Conservation (phyloP, 371 early-diverging fungal species). For the Mortierella sp. region DNA sequence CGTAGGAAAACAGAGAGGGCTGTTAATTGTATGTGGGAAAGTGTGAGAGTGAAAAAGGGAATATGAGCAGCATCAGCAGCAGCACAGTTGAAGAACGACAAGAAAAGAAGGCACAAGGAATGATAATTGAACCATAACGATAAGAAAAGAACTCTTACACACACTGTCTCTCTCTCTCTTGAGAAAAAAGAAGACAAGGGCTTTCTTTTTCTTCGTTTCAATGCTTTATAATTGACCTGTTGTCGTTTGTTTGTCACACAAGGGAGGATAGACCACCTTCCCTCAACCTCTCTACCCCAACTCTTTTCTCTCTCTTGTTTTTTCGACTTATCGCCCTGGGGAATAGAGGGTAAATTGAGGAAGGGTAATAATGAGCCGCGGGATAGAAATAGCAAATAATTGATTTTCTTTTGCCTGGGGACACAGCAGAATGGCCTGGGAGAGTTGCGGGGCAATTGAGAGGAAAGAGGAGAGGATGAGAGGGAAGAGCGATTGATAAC, state of each 20-base stretch:
- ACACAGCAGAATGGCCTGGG: neutral
- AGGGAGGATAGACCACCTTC: neutral
- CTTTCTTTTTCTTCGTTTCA: neutral
- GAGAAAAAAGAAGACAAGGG: neutral
- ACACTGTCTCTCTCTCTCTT: too few relatives aligned
- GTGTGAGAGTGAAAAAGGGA: neutral
- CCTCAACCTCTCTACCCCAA: neutral
- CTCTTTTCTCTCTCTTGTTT: neutral
- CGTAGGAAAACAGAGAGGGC: neutral
- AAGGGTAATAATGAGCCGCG: conserved; percentile 8
- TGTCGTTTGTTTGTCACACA: conserved; percentile 13
- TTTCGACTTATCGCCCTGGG: neutral
- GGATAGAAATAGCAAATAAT: conserved; percentile 2
- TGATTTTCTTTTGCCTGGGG: neutral
- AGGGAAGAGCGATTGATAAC: neutral
- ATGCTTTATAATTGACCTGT: neutral
- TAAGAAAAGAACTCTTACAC: conserved; percentile 4
- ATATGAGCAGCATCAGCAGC: neutral
- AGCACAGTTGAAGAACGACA: neutral
- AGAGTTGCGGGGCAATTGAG: too few relatives aligned
- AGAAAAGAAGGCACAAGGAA: neutral
- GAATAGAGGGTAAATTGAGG: neutral
- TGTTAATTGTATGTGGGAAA: conserved; percentile 3
- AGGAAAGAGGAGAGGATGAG: neutral
- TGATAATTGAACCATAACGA: neutral